These are phyloP conservation scores for Neostapfia colusana DNA, from an alignment of 176 grass and related monocot species.

Conservation along the genomic window DNA sequence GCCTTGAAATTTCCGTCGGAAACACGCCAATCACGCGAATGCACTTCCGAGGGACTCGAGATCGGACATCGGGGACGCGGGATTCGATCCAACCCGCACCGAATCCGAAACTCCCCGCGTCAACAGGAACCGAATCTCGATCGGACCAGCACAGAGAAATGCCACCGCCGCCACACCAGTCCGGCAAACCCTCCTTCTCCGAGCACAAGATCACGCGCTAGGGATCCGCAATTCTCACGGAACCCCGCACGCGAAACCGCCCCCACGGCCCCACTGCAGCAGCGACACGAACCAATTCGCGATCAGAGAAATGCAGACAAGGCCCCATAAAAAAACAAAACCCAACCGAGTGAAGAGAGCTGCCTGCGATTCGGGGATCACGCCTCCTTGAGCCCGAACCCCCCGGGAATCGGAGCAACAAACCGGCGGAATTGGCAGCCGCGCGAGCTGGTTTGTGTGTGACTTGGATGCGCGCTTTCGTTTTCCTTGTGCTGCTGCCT, in stretches of 20 bases:
- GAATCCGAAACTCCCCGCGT: neutral
- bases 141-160: neutral
- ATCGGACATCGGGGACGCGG: slow-evolving; percentile 26
- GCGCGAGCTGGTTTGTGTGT: neutral
- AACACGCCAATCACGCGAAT: slow-evolving; percentile 11
- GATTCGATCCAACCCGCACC: slow-evolving; percentile 16
- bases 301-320: slow-evolving; percentile 9
- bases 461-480: slow-evolving; percentile 26
- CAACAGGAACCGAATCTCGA: slow-evolving; percentile 6
- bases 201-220: neutral
- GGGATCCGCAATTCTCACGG: neutral
- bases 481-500: slow-evolving; percentile 38
- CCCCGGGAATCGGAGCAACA: slow-evolving; percentile 10
- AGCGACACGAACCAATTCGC: slow-evolving; percentile 3
- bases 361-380: slow-evolving; percentile 16
- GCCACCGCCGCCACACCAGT: neutral
- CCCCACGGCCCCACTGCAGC: neutral
- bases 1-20: neutral
- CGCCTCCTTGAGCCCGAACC: slow-evolving; percentile 5
- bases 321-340: neutral
- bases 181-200: neutral
- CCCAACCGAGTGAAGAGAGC: neutral
- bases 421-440: neutral
- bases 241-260: neutral
- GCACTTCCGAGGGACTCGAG: slow-evolving; percentile 18